Conservation (phyloP, 2,329 filamentous ascomycete genomes). For the Colletotrichum simmondsii region DNA sequence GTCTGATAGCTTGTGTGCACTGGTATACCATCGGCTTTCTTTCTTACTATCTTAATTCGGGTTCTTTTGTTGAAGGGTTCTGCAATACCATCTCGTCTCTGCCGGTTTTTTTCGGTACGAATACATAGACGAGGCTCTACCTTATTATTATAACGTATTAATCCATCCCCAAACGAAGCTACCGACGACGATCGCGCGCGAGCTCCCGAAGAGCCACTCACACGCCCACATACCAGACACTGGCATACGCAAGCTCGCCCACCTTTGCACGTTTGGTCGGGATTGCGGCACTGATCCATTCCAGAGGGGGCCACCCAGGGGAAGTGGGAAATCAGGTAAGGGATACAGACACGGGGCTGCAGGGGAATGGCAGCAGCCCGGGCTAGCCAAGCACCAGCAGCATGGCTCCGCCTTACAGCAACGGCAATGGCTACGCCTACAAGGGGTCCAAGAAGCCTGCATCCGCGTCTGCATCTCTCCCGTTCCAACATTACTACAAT, state of each 20-base stretch:
- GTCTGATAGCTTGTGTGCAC: neutral
- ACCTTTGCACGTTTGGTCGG: neutral
- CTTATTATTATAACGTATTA: neutral
- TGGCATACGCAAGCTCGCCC: conserved; percentile 21
- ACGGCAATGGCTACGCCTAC: conserved; percentile 41
- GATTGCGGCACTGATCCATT: conserved; percentile 21
- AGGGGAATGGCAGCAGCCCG: conserved; percentile 41
- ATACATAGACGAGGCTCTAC: neutral
- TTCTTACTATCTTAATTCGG: neutral
- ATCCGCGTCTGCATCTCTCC: neutral
- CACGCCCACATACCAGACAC: conserved; percentile 6
- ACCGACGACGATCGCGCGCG: conserved; percentile 25
- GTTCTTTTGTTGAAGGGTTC: neutral
- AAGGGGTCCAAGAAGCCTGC: conserved; percentile 22
- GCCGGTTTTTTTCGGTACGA: neutral
- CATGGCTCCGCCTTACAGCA: conserved; percentile 52
- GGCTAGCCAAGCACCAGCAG: conserved; percentile 24
- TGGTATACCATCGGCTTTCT: neutral
- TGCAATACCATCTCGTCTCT: neutral
- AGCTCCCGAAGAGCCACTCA: conserved; percentile 6
- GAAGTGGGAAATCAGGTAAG: conserved; percentile 12
- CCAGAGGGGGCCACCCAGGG: conserved; percentile 1
- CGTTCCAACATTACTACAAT: conserved; percentile 35
- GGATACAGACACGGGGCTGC: conserved; percentile 12
- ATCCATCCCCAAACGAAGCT: conserved; percentile 2